These are phyloP conservation scores for Phytophthora nicotianae DNA, from an alignment of 352 stramenopile species.

Conservation along the genomic window DNA sequence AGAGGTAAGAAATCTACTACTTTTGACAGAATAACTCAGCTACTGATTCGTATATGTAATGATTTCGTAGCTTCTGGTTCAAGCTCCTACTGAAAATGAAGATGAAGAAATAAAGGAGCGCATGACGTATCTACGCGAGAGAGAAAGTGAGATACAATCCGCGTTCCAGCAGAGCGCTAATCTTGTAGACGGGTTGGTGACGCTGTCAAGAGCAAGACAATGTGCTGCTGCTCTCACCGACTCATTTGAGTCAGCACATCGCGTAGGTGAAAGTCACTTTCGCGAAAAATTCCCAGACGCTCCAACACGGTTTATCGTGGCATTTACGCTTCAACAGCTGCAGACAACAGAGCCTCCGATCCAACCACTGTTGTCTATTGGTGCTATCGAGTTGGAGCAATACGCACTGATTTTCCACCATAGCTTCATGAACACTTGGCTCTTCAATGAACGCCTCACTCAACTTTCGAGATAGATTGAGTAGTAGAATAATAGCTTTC, in stretches of 20 bases:
- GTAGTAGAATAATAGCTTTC: neutral
- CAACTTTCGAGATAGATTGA: conserved; percentile 28
- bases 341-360: conserved; percentile 1
- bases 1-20: conserved; percentile 16
- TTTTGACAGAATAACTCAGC: neutral
- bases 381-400: conserved; percentile 24
- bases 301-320: conserved; percentile 25
- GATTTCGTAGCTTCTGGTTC: conserved; percentile 20
- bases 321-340: conserved; percentile 29
- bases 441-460: conserved; percentile 31
- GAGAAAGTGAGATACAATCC: conserved; percentile 19
- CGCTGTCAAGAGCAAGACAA: conserved; percentile 18
- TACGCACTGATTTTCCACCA: conserved; percentile 31
- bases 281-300: conserved; percentile 19
- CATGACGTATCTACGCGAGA: conserved; percentile 11
- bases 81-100: conserved; percentile 24
- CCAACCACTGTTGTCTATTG: conserved; percentile 4
- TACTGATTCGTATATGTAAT: conserved; percentile 1
- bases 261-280: conserved; percentile 3
- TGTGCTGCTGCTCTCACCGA: conserved; percentile 15
- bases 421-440: conserved; percentile 34
- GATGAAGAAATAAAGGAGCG: conserved; percentile 22
- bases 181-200: conserved; percentile 23
- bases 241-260: conserved; percentile 20
- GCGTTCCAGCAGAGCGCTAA: conserved; percentile 23